Conservation (phyloP, 2,329 filamentous ascomycete genomes). For the Pseudopyrenochaeta lycopersici region DNA sequence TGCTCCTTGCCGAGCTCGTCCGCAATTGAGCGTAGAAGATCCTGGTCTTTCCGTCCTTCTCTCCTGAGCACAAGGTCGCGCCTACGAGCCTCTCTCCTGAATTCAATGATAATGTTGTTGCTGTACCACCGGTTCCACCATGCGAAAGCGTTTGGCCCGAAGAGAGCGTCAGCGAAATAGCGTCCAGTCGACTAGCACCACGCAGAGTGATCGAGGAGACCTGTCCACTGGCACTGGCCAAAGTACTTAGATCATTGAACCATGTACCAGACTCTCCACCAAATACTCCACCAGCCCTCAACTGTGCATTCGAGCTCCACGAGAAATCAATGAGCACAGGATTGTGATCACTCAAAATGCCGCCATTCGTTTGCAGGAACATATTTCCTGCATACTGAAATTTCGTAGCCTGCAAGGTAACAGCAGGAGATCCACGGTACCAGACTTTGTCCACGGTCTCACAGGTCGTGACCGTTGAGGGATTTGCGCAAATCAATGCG, state of each 20-base stretch:
- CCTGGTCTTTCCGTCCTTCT: slow-evolving; percentile 58
- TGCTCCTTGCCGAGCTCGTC: slow-evolving; percentile 59
- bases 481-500: slow-evolving; percentile 64
- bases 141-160: slow-evolving; percentile 62
- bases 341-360: slow-evolving; percentile 71
- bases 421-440: slow-evolving; percentile 62
- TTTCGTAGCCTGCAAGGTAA: slow-evolving; percentile 58
- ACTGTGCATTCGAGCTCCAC: slow-evolving; percentile 24
- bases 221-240: slow-evolving; percentile 49
- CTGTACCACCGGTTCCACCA: slow-evolving; percentile 63
- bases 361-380: slow-evolving; percentile 67
- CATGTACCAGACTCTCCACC: slow-evolving; percentile 62
- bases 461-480: slow-evolving; percentile 61
- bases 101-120: slow-evolving; percentile 55
- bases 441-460: slow-evolving; percentile 75
- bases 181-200: slow-evolving; percentile 61
- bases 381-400: slow-evolving; percentile 65
- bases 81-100: slow-evolving; percentile 59
- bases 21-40: slow-evolving; percentile 66
- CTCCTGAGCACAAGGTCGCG: slow-evolving; percentile 61
- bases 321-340: slow-evolving; percentile 66
- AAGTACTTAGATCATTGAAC: slow-evolving; percentile 63
- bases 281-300: slow-evolving; percentile 49
- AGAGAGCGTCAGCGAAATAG: slow-evolving; percentile 58
- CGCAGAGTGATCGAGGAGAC: slow-evolving; percentile 55